Base-by-base conservation (phyloP, 2,329 filamentous ascomycete genomes). In the Didymella keratinophila region DNA sequence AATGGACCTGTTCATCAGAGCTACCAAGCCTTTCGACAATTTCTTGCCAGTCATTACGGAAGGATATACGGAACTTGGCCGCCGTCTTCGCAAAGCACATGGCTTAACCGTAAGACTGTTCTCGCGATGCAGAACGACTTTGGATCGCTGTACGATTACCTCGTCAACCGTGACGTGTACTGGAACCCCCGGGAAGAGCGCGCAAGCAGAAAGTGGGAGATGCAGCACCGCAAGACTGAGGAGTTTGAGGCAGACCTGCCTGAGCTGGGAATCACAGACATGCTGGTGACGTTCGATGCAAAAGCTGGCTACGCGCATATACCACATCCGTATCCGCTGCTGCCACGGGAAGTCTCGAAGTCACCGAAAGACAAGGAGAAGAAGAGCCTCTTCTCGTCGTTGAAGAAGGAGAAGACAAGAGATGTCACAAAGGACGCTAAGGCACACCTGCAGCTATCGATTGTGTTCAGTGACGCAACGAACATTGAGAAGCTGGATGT, bases 121-220 rank as follows among this genome's bases (percentile, higher is more conserved):
- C 80, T 82, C 45, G 79, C 79, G 2, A 71, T 91, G n/a, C 86
- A 89, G 63, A 80, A 79, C 30, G 89, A 91, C 63, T 90, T 91
- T 66, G 86, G 86, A 2, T 84, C 86, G 0, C 77, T 91, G 1
- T 91, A 91, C 66, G 88, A 91, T 67, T 90, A 89, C 61, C 78
- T 91, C 1, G 88, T 91, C 16, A 85, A 91, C 71, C 83, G 87
- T 5, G 85, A 89, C 45, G 82, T 90, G 4, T 71, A 83, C 0
- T 91, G 88, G 87, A 87, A 89, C 54, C 82, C 82, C 20, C 83
- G 83, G 0, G 87, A 89, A 68, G 85, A 85, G 46, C 79, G 86
- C 0, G 82, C 84, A 3, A 83, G 84, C 18, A 83, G 86, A 39
- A 89, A 89, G 68, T 89, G 87, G 86, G 84, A 86, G 74, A 87